Base-by-base conservation (phyloP, 306 rosid species). In the Glycyrrhiza uralensis region DNA sequence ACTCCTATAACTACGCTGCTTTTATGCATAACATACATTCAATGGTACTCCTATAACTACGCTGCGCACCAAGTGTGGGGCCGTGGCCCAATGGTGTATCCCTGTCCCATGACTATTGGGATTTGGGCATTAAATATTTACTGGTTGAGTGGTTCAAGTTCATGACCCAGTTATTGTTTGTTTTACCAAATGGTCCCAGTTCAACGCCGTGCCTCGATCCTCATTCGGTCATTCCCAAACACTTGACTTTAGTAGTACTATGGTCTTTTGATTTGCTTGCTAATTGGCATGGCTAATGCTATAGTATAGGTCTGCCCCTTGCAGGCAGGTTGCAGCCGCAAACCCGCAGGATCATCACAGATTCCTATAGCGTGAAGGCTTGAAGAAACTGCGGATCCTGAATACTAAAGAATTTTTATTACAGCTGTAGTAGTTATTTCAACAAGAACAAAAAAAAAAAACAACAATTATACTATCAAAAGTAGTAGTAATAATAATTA, bases 151-250 rank as follows among this genome's bases (percentile, higher is more conserved):
- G n/a, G n/a, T 41, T 41, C 47, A 41, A 41, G 12, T 41, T 41
- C 3, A 41, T 12, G 1, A 41, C 6, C 39, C 39, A 4, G 29
- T 9, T 7, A 11, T 9, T 36, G 9, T 9, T 58, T 32, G 32
- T 28, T 15, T 58, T 36, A 36, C 2, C 18, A 23, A 32, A 44
- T 22, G 58, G 41, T 65, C 4, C 52, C 22, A 10, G 32, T 42
- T 42, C 69, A 60, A 32, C 61, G 60, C 64, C 42, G 64, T 42
- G 42, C 71, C 64, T 47, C 20, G n/a, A n/a, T n/a, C n/a, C n/a
- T n/a, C n/a, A n/a, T n/a, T n/a, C n/a, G n/a, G n/a, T n/a, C 66
- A 32, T 59, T 59, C n/a, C 12, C 24, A 29, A 5, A 28, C 5
- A 20, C 15, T 45, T 45, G 4, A 22, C 9, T 3, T 12, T 9